Evolutionary conservation across 495 filamentous ascomycete genomes (phyloP).

Genomic region (Lophium mytilinum): DNA sequence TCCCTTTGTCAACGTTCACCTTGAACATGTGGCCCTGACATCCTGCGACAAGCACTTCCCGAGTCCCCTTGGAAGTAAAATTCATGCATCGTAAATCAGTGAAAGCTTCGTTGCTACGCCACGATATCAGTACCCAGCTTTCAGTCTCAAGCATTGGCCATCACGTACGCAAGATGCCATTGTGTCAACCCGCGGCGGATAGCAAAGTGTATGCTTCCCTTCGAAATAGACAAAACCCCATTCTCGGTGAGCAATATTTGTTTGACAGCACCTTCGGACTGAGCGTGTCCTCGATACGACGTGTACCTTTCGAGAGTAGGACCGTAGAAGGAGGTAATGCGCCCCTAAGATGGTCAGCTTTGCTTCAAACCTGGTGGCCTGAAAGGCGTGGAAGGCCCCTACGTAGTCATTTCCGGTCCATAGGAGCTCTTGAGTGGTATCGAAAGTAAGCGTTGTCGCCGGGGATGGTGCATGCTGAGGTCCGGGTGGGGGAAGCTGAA

Average conservation of each 20-base stretch:
- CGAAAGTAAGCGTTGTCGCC: constrained; percentile 71
- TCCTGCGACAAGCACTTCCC: constrained; percentile 78
- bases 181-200: constrained; percentile 67
- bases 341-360: constrained; percentile 47
- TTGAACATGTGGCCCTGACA: constrained; percentile 80
- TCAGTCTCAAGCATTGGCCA: not conserved
- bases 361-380: no score
- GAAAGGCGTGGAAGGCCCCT: constrained; percentile 29
- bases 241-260: constrained; percentile 82
- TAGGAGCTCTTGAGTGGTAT: constrained; percentile 76
- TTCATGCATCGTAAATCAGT: constrained; percentile 83
- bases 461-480: constrained; percentile 54
- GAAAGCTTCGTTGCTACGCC: constrained; percentile 61
- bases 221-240: constrained; percentile 72
- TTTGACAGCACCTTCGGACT: constrained; percentile 60
- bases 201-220: constrained; percentile 76
- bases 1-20: constrained; percentile 81
- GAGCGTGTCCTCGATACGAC: constrained; percentile 62
- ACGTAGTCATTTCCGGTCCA: constrained; percentile 91
- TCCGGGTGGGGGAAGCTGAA: constrained; percentile 59
- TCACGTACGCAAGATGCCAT: constrained; percentile 69
- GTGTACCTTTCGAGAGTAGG: constrained; percentile 72
- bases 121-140: not conserved
- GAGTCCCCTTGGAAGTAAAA: constrained; percentile 74
- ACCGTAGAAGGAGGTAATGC: constrained; percentile 77